Base-by-base conservation (phyloP, 805 yeast species). In the Teunomyces aglyptinius region DNA sequence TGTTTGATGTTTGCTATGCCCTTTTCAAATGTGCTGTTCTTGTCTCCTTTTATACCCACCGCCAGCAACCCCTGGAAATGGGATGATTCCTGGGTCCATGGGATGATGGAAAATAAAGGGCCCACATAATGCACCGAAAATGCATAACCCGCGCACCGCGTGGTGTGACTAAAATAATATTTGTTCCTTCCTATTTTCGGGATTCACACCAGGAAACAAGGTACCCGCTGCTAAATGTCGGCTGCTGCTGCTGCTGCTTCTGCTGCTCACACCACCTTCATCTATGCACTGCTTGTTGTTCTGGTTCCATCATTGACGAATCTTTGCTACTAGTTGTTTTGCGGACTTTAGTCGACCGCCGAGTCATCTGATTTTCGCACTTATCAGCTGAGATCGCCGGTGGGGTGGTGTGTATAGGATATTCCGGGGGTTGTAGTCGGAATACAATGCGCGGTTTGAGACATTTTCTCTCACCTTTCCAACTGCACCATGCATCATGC, bases 321-420 rank as follows among this genome's bases (percentile, higher is more conserved):
- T 13, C 18, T 31, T 31, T 5, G 10, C 16, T 7, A 10, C 12
- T 7, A 5, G 18, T 13, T 10, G 4, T 13, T 8, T 7, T 31
- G n/a, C 33, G 33, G 33, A 31, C 33, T 31, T 31, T 15, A 15
- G 33, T 22, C 28, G 27, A 13, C 39, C 39, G 38, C 38, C 38
- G 39, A 19, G n/a, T 36, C 39, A 36, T 36, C 39, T 36, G 39
- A 36, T 36, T 36, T 13, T 22, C 28, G 39, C 28, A 20, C 38
- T 19, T 36, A 36, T 36, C 39, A 36, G 28, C 39, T 36, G 39
- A 36, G 39, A 20, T 36, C 39, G 39, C 27, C 39, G 39, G 39
- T 36, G 39, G 39, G 39, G 39, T 36, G 39, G 39, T 36, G 39
- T n/a, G 38, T 31, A 10, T 15, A 31, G 15, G 34, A 31, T 31